Percentiles rank a stretch among this genome's conserved stretches.
Evolutionary conservation across 495 filamentous ascomycete species (phyloP).

Genomic region (Geoglossum glabrum): DNA sequence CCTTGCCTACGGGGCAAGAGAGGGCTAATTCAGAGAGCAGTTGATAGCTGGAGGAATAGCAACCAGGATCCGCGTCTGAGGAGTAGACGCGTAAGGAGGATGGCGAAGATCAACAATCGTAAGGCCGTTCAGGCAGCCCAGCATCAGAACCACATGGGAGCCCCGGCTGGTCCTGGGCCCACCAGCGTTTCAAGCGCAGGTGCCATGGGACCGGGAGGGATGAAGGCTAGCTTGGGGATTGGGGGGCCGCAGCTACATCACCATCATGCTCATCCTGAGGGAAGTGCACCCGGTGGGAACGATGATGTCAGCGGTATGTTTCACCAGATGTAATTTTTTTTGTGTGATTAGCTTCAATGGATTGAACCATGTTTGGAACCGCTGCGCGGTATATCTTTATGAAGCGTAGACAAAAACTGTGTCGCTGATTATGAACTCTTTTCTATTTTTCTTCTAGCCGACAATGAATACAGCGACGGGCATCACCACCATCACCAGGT

Average conservation of each 20-base stretch:
- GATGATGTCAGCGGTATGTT: conserved; percentile 92
- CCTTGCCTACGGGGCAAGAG: conserved; percentile 77
- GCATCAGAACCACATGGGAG: conserved; percentile 30
- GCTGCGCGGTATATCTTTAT: background rate
- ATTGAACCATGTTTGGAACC: conserved; percentile 2
- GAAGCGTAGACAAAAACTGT: conserved; percentile 2
- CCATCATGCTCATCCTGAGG: conserved; percentile 62
- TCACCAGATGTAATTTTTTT: conserved; percentile 19
- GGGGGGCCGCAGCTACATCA: conserved; percentile 48
- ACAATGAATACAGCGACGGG: conserved; percentile 32
- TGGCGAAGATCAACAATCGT: conserved; percentile 84
- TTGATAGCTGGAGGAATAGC: conserved; percentile 97
- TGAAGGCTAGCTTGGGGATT: conserved; percentile 38
- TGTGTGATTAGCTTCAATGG: conserved; percentile 9
- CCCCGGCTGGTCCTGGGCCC: conserved; percentile 29
- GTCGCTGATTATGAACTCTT: conserved; percentile 12
- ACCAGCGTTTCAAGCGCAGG: conserved; percentile 27
- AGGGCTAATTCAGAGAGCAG: conserved; percentile 86
- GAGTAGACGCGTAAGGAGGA: conserved; percentile 74
- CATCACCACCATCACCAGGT: conserved; percentile 31
- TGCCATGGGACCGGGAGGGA: conserved; percentile 27
- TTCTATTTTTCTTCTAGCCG: conserved; percentile 19
- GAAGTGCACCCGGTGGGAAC: conserved; percentile 41
- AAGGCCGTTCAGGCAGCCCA: conserved; percentile 35
- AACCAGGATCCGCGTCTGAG: conserved; percentile 84